Evolutionary conservation across 169 alveolate species (phyloP), one percentile per base, ranked within the genome.

Genomic region (Plasmodium relictum): DNA sequence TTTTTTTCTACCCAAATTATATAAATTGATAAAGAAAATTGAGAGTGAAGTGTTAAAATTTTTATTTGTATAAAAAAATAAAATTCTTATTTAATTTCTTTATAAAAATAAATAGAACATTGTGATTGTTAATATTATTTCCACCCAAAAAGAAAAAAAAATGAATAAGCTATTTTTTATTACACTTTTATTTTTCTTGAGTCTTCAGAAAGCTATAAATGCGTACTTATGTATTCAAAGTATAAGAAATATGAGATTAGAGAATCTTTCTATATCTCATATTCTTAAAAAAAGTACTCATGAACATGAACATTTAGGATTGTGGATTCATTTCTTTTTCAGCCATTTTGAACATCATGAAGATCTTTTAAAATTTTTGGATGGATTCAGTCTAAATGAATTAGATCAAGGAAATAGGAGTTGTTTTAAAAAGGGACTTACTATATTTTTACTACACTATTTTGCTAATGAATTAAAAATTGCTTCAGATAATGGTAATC

Each of bases 311-410:
- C 5, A 0, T 3, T 66, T 80, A 80, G 80, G 83, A 18, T 37
- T 0, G 0, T 80, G 90, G 90, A 48, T 80, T 50, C n/a, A 80
- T 80, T 80, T 80, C 39, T 80, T 80, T 54, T 80, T 80, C 44
- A 80, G 61, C n/a, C 80, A 65, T 66, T 65, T 66, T 66, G 8
- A 41, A 20, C 37, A 37, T 61, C 52, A 31, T 16, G 7, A 68
- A 31, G 65, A 66, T 44, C 83, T 72, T 52, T 37, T 66, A 37
- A 54, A 50, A 18, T 80, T 65, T 80, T 24, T 80, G 66, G 31
- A 48, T 12, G 9, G 3, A n/a, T 5, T 44, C 7, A 65, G 65
- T 66, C 6, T 80, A 20, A 52, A 80, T 56, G 14, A 18, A 50
- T 52, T 80, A 80, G 80, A 80, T 52, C 41, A 14, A 10, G 16